phyloP scores from a whole-genome alignment of 2,329 filamentous ascomycete species.

The Amylocarpus encephaloides region DNA sequence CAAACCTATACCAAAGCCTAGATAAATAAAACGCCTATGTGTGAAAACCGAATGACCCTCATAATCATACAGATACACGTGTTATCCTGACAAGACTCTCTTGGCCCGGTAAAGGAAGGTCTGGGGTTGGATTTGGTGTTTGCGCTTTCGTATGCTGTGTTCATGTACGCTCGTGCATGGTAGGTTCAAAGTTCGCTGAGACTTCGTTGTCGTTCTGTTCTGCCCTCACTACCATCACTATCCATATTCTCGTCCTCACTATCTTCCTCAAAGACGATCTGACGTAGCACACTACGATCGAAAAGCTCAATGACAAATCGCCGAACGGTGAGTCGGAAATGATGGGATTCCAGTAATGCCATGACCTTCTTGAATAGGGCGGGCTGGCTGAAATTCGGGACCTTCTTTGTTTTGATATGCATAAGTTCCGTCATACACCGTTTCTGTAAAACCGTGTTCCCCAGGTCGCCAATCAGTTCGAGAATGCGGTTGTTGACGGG shows the following conservation, averaged over 20 bases:
- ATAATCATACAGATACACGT: too few relatives aligned
- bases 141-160: too few relatives aligned
- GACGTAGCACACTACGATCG: slow-evolving; percentile 79
- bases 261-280: slow-evolving; percentile 70
- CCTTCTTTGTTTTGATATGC: slow-evolving; percentile 70
- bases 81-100: too few relatives aligned
- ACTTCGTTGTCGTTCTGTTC: slow-evolving; percentile 52
- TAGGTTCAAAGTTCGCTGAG: slow-evolving; percentile 34
- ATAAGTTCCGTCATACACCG: slow-evolving; percentile 76
- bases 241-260: slow-evolving; percentile 34
- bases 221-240: slow-evolving; percentile 35
- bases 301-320: slow-evolving; percentile 92
- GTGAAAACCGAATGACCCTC: too few relatives aligned
- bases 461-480: slow-evolving; percentile 78
- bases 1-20: too few relatives aligned
- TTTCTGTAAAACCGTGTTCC: slow-evolving; percentile 89
- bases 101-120: too few relatives aligned
- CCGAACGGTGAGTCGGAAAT: slow-evolving; percentile 79
- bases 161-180: too few relatives aligned
- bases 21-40: too few relatives aligned
- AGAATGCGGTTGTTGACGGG: slow-evolving; percentile 67
- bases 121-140: too few relatives aligned
- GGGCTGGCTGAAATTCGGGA: slow-evolving; percentile 67
- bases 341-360: slow-evolving; percentile 77
- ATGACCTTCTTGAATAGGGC: slow-evolving; percentile 81